These are phyloP conservation scores for Yarrowia osloensis DNA, from an alignment of 805 yeast genomes.

Conservation along the genomic window DNA sequence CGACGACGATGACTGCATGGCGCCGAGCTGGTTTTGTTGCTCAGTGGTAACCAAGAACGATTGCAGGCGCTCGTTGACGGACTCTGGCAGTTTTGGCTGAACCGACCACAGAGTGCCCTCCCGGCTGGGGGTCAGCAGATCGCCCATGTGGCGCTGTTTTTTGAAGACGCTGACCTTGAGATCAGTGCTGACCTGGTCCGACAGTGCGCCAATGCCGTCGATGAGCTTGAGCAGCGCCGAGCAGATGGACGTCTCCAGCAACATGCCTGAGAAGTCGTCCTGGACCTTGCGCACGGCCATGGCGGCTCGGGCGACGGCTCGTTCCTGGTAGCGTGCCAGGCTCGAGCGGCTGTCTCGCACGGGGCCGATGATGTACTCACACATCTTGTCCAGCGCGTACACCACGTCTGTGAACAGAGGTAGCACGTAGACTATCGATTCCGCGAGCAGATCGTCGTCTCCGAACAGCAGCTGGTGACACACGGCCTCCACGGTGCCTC, in stretches of 20 bases:
- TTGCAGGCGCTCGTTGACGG: slow-evolving; percentile 36
- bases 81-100: slow-evolving; percentile 35
- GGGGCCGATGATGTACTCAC: slow-evolving; percentile 43
- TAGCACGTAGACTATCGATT: slow-evolving; percentile 52
- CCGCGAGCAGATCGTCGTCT: slow-evolving; percentile 46
- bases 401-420: slow-evolving; percentile 57
- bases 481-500: slow-evolving; percentile 69
- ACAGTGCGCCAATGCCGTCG: slow-evolving; percentile 50
- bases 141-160: slow-evolving; percentile 52
- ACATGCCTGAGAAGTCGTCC: slow-evolving; percentile 65
- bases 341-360: slow-evolving; percentile 37
- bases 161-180: slow-evolving; percentile 56
- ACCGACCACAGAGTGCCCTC: slow-evolving; percentile 36
- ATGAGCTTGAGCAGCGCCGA: slow-evolving; percentile 59
- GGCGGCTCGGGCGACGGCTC: slow-evolving; percentile 53
- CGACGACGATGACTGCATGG: slow-evolving; percentile 30
- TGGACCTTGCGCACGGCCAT: slow-evolving; percentile 58
- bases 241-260: slow-evolving; percentile 63
- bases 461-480: slow-evolving; percentile 72
- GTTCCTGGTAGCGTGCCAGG: slow-evolving; percentile 40
- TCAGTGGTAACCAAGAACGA: slow-evolving; percentile 32
- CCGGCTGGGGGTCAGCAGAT: slow-evolving; percentile 42
- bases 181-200: slow-evolving; percentile 53
- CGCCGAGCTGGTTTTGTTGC: background rate
- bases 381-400: slow-evolving; percentile 49